Evolutionary conservation across 768 basidiomycete genomes (phyloP).

Genomic region (Psilocybe azurescens): DNA sequence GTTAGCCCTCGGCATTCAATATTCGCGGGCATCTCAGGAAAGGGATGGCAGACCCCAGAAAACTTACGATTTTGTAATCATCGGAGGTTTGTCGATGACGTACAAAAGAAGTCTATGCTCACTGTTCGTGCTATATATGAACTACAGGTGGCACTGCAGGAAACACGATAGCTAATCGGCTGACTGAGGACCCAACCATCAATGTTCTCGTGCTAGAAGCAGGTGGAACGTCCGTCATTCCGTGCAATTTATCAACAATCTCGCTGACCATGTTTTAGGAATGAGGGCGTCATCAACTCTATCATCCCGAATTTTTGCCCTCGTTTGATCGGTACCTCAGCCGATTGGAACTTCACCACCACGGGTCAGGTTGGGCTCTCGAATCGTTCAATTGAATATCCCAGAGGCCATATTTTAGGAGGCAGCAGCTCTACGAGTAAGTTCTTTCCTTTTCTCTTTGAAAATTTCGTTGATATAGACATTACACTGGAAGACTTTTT

Average conservation of each 20-base stretch:
- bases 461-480: too few species aligned
- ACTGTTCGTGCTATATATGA: not conserved
- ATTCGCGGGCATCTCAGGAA: too few species aligned
- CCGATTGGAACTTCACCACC: conserved; percentile 33
- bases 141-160: conserved; percentile 53
- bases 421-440: conserved; percentile 28
- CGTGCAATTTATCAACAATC: not conserved
- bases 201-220: conserved; percentile 58
- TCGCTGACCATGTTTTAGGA: conserved; percentile 5
- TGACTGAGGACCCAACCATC: conserved; percentile 52
- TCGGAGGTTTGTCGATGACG: not conserved
- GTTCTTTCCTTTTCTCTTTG: not conserved
- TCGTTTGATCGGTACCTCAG: conserved; percentile 12
- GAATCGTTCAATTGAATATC: conserved; percentile 32
- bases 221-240: conserved; percentile 48
- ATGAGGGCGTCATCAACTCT: conserved; percentile 23
- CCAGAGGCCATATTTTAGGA: conserved; percentile 37
- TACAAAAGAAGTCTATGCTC: not conserved
- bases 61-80: not conserved
- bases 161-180: conserved; percentile 54
- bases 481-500: not conserved
- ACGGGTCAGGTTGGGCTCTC: conserved; percentile 31
- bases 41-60: too few species aligned
- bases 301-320: conserved; percentile 19
- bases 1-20: too few species aligned